These are phyloP conservation scores for Nidula microcarpa DNA, from an alignment of 768 basidiomycete genomes.

Conservation along the genomic window DNA sequence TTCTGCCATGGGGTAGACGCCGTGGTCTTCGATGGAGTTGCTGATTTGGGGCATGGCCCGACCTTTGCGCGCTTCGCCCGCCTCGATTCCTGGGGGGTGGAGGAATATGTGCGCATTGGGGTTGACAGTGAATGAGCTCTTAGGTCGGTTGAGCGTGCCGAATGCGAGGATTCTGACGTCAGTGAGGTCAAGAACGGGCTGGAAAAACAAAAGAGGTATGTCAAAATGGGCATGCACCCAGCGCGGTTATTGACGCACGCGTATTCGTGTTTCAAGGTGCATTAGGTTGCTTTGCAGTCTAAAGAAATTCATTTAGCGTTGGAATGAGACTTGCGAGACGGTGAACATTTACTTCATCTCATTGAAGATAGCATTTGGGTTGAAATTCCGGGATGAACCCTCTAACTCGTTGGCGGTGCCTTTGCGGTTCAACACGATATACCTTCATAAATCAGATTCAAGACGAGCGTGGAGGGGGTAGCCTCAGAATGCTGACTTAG, in stretches of 20 bases:
- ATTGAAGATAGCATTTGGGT: constrained; percentile 64
- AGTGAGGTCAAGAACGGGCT: constrained; percentile 68
- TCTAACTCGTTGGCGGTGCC: constrained; percentile 73
- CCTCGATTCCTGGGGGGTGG: constrained; percentile 62
- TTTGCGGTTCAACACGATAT: constrained; percentile 72
- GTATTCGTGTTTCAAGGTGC: constrained; percentile 62
- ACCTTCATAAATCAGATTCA: constrained; percentile 37
- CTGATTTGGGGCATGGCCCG: neutral
- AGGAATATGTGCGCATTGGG: constrained; percentile 65
- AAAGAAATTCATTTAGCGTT: neutral
- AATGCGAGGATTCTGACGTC: constrained; percentile 75
- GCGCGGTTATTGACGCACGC: constrained; percentile 37
- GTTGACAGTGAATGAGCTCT: constrained; percentile 56
- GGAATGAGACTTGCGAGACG: neutral
- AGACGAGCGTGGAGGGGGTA: neutral
- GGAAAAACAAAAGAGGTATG: constrained; percentile 1
- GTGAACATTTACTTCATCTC: constrained; percentile 62
- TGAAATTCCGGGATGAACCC: constrained; percentile 62
- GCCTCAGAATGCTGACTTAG: constrained; percentile 46
- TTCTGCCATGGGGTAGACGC: constrained; percentile 36
- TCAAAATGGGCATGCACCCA: neutral
- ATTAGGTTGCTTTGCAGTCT: constrained; percentile 68
- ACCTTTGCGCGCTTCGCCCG: constrained; percentile 9
- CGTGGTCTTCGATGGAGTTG: constrained; percentile 33
- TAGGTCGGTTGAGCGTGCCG: constrained; percentile 59